A percentile compares a stretch with the other conserved stretches of the same genome.
These are phyloP conservation scores for Monosporascus sp. DNA, from an alignment of 2,329 filamentous ascomycete genomes.

Conservation along the genomic window DNA sequence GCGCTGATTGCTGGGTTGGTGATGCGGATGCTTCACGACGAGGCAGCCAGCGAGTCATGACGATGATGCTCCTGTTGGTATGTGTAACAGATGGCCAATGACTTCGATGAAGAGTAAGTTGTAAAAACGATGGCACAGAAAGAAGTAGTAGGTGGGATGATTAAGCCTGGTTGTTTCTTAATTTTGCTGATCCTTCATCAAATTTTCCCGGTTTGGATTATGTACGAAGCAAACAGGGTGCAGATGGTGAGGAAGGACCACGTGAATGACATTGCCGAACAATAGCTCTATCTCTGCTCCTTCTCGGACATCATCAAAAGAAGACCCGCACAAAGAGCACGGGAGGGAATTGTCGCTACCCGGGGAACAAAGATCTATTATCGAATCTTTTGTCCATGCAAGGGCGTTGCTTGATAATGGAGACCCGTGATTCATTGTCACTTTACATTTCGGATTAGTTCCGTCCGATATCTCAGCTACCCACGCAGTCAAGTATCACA, in stretches of 20 bases:
- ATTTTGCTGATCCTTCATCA: neutral
- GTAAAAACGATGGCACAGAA: neutral
- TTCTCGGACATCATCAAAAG: neutral
- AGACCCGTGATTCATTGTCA: neutral
- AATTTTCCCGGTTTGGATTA: neutral
- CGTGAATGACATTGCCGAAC: neutral
- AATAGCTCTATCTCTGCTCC: neutral
- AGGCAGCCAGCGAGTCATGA: neutral
- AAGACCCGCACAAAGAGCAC: neutral
- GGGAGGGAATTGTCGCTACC: neutral
- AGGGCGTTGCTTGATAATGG: neutral
- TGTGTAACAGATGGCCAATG: neutral
- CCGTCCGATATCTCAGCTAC: neutral
- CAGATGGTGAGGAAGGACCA: neutral
- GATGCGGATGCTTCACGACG: neutral
- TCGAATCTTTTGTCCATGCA: no score
- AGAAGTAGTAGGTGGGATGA: neutral
- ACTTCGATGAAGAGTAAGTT: neutral
- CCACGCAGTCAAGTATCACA: neutral
- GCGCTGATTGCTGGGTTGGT: neutral
- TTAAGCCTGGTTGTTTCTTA: neutral
- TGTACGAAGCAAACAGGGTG: neutral
- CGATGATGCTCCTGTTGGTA: neutral
- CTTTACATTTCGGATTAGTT: neutral
- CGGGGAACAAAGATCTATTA: no score